A percentile compares a stretch with the other conserved stretches of the same genome.
Evolutionary conservation across 495 filamentous ascomycete species (phyloP).

Genomic region (Penicillium antarcticum): DNA sequence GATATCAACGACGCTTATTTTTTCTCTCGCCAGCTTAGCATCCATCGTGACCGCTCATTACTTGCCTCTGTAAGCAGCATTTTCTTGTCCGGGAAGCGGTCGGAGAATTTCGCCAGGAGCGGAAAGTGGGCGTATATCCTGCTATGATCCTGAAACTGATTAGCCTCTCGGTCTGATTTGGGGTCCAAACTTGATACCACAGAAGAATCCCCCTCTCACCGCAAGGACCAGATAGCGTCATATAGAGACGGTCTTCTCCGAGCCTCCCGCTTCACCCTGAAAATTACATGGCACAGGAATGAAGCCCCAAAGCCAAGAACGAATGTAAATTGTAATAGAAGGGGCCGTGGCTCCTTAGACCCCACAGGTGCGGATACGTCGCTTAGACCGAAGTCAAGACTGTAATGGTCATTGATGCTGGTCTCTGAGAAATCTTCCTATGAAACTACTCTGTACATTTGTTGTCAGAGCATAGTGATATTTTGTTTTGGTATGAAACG

Average conservation of each 20-base stretch:
- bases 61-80: not conserved
- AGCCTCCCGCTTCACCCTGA: too few relatives aligned
- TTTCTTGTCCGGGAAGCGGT: not conserved
- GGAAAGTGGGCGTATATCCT: not conserved
- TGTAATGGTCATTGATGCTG: too few relatives aligned
- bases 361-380: not conserved
- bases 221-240: not conserved
- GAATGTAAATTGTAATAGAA: not conserved
- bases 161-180: not conserved
- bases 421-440: too few relatives aligned
- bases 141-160: not conserved
- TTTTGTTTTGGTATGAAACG: not conserved
- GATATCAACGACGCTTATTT: not conserved
- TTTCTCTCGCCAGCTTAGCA: not conserved
- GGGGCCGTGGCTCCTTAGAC: not conserved
- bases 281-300: not conserved
- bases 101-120: not conserved
- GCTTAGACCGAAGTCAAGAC: not conserved
- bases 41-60: not conserved
- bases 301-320: not conserved
- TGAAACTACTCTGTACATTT: too few relatives aligned
- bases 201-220: not conserved
- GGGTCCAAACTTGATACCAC: constrained; percentile 1
- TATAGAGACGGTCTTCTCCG: not conserved
- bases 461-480: not conserved